phyloP scores from a whole-genome alignment of 257 asterid genomes.

The Datura wrightii region DNA sequence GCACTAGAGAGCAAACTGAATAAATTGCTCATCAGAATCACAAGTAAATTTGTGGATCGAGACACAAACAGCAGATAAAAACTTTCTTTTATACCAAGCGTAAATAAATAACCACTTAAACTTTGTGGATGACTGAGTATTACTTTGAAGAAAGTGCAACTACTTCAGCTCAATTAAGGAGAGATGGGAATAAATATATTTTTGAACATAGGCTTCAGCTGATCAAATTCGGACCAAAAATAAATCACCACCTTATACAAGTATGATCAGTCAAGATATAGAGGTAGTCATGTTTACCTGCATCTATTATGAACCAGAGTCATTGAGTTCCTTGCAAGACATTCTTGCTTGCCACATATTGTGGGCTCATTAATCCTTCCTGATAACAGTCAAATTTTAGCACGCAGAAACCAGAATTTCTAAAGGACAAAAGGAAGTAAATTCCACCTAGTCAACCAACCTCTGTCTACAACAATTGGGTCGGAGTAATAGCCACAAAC shows the following conservation, averaged over 20 bases:
- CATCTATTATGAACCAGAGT: constrained; percentile 93
- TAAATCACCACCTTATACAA: not conserved
- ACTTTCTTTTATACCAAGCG: not conserved
- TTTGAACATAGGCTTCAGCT: not conserved
- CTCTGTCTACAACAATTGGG: constrained; percentile 89
- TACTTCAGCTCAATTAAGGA: not conserved
- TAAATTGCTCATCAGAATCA: not conserved
- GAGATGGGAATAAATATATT: not conserved
- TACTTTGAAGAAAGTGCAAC: not conserved
- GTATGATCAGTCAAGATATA: not conserved
- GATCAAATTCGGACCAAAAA: not conserved
- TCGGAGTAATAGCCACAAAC: constrained; percentile 94
- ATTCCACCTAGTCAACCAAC: constrained; percentile 44
- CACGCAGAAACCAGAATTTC: constrained; percentile 23
- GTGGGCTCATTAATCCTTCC: constrained; percentile 89
- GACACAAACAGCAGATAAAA: not conserved
- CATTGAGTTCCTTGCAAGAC: constrained; percentile 88
- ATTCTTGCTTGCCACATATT: constrained; percentile 81
- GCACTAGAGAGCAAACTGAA: not conserved
- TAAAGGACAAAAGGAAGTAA: not conserved
- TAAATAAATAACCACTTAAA: not conserved
- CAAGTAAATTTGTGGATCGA: not conserved
- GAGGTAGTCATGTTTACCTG: constrained; percentile 58
- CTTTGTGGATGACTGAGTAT: not conserved
- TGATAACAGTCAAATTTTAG: constrained; percentile 41